Conservation (phyloP, 1,284 basidiomycete genomes). For the Phellopilus nigrolimitatus region DNA sequence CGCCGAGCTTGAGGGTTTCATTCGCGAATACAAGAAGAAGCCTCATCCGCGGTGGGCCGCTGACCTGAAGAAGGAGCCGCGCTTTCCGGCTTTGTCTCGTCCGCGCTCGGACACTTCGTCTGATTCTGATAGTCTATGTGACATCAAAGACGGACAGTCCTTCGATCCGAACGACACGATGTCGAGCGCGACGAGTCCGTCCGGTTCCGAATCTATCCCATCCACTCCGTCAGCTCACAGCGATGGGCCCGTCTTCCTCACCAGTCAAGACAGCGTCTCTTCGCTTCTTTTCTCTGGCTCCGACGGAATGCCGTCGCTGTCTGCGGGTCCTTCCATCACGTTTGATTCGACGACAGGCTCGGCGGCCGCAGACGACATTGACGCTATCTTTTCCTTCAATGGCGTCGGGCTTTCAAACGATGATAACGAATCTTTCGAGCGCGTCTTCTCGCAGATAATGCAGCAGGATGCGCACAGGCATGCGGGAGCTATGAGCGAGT, state of each 20-base stretch:
- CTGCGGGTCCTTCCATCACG: background rate
- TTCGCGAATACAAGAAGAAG: constrained; percentile 32
- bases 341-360: background rate
- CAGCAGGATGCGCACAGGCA: constrained; percentile 7
- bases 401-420: background rate
- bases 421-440: constrained; percentile 11
- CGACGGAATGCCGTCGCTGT: background rate
- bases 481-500: background rate
- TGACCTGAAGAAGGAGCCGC: background rate
- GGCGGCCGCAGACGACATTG: too few species aligned
- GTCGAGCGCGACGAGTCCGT: background rate
- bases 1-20: constrained; percentile 40
- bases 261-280: background rate
- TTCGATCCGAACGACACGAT: background rate
- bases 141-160: background rate
- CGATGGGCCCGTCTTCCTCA: constrained; percentile 8
- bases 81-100: constrained; percentile 1
- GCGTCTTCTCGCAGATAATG: constrained; percentile 13
- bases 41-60: constrained; percentile 21
- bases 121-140: constrained; percentile 3
- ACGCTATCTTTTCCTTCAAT: too few species aligned
- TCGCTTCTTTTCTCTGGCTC: background rate
- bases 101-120: constrained; percentile 2
- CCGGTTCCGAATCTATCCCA: constrained; percentile 7
- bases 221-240: constrained; percentile 3